Evolutionary conservation across 805 yeast genomes (phyloP), one percentile per base, ranked within the genome.

Genomic region (Candida fluviatilis): DNA sequence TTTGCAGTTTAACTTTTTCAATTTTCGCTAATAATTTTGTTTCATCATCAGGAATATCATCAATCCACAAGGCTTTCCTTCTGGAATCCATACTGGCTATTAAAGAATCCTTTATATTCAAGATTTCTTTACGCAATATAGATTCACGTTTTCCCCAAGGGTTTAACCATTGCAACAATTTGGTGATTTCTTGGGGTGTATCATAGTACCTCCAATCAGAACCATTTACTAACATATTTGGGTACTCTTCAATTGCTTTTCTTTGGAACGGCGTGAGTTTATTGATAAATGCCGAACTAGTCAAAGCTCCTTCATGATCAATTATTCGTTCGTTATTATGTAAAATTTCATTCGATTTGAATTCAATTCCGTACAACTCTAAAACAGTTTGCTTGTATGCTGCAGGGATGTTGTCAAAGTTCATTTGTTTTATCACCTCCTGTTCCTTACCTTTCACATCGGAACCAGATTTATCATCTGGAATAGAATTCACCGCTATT

Each of bases 101-200:
- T 17, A 84, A 69, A 13, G 74, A 71, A 8, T 76, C 82, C 45
- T 75, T 72, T 17, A 79, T 69, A 3, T 62, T 58, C 5, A 61
- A 54, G 31, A 86, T 55, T 49, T 84, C 95, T 48, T 81, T 82
- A 28, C 76, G 63, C 34, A 90, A 67, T 26, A 64, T 69, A 13
- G 78, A 70, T 52, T 89, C 97, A 33, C 95, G 64, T 36, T 64
- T 66, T 2, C 96, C 96, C 73, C 82, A 78, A 3, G 76, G 79
- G 48, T 83, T 80, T 35, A 89, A 64, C 87, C 91, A 83, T n/a
- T 60, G 55, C 6, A 81, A 41, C 18, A 90, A 53, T 26, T 11
- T 54, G 1, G 74, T 76, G 23, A 88, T 57, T 28, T 83, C 82
- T n/a, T 71, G 75, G 0, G 73, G 66, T 2, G 54, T 62, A 47